Base-by-base conservation (phyloP, 371 early-diverging fungal species). In the Batkoa obscura region DNA sequence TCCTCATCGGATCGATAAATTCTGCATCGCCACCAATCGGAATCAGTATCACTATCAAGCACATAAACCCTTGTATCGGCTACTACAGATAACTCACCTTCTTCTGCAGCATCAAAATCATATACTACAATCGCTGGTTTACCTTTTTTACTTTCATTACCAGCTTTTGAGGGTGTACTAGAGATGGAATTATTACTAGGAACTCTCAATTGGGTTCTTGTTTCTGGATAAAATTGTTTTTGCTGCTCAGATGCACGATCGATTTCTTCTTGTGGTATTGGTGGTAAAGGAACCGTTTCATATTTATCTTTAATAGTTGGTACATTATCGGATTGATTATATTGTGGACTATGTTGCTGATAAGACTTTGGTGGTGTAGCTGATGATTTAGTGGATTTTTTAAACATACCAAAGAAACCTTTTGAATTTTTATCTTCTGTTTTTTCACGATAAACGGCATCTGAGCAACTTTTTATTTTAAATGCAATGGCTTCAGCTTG, bases 61-160 rank as follows among this genome's bases (percentile, higher is more conserved):
- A 41, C 55, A 35, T 41, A 6, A 13, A 55, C 23, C 9, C 56
- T 4, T 17, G 41, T n/a, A 45, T 55, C 30, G 56, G 56, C 86
- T 2, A 64, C 65, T 2, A 88, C 80, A 30, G 72, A 64, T 12
- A 88, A 62, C 62, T 90, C 89, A 56, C 83, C 91, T 0, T 75
- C 79, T 33, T 75, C 79, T 51, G 77, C 72, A 0, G 85, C 81
- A 10, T 74, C 65, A 62, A 88, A 91, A 43, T 81, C 79, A 58
- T 86, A 88, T 39, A 88, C 57, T 1, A 82, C 84, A 37, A 81
- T 66, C 1, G 84, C 91, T 68, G 71, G 70, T 55, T 73, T 69
- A 6, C 77, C 76, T 23, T 72, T 60, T 0, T 64, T 56, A 6
- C 38, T 34, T 13, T 47, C 58, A 35, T 35, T 43, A 47, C 52